Evolutionary conservation across 139 green algal species (phyloP).

Genomic region (Tetradesmus obliquus): DNA sequence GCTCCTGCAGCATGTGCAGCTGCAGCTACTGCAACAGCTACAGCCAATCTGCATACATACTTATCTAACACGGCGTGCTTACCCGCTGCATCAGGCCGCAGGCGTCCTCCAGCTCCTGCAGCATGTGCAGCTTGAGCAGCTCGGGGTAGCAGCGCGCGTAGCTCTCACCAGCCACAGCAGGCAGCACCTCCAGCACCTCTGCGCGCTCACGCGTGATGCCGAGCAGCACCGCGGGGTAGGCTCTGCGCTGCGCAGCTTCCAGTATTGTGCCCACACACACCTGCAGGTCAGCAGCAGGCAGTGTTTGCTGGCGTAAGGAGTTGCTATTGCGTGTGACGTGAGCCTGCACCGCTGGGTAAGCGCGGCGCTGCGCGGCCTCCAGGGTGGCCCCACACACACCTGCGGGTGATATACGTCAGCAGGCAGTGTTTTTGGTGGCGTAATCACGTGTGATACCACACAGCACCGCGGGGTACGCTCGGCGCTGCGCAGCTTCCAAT

Average conservation of each 20-base stretch:
- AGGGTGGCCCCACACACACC: too few species aligned
- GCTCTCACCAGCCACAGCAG: slow-evolving; percentile 81
- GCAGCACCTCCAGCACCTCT: slow-evolving; percentile 80
- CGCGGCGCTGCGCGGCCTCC: too few species aligned
- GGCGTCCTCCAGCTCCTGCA: slow-evolving; percentile 68
- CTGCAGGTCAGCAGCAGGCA: slow-evolving; percentile 13
- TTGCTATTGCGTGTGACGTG: too few species aligned
- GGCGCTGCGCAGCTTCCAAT: slow-evolving; percentile 62
- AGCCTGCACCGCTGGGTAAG: background rate
- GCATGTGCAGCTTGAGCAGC: slow-evolving; percentile 89
- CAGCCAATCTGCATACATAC: background rate
- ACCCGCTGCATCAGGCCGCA: slow-evolving; percentile 34
- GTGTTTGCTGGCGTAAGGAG: too few species aligned
- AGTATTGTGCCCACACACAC: slow-evolving; percentile 74
- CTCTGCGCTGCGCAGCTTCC: slow-evolving; percentile 55
- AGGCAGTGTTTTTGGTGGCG: background rate
- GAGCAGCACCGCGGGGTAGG: slow-evolving; percentile 49
- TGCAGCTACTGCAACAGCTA: background rate
- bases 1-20: background rate
- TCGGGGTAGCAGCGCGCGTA: slow-evolving; percentile 91
- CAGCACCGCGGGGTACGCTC: slow-evolving; percentile 53
- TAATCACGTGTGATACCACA: slow-evolving; percentile 59
- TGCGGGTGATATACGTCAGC: too few species aligned
- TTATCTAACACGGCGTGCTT: background rate
- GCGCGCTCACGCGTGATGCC: slow-evolving; percentile 62